phyloP scores from a whole-genome alignment of 78 protist genomes.

The Dictyostelium firmibasis region DNA sequence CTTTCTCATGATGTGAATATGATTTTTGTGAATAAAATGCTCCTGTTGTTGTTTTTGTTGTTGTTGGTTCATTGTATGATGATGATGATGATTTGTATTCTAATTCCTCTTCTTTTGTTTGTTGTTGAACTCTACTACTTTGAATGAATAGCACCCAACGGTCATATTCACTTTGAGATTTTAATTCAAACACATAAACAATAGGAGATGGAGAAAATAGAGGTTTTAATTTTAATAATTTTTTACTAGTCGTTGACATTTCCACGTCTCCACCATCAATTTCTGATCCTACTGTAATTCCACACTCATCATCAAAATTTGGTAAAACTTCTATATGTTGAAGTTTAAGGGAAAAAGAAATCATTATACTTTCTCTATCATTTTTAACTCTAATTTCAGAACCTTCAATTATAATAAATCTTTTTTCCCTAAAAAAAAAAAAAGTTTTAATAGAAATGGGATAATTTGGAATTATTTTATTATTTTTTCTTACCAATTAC shows the following conservation, averaged over 20 bases:
- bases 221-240: neutral
- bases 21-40: too few species aligned
- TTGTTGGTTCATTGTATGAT: neutral
- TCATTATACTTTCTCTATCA: neutral
- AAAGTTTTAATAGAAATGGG: neutral
- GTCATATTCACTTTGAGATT: neutral
- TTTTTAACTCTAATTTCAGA: neutral
- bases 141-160: neutral
- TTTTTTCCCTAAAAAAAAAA: neutral
- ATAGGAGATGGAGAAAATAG: neutral
- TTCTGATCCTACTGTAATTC: neutral
- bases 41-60: too few species aligned
- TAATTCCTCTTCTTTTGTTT: neutral
- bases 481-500: neutral
- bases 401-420: neutral
- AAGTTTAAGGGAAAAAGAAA: neutral
- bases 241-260: neutral
- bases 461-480: too few species aligned
- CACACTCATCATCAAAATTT: neutral
- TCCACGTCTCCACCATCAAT: neutral
- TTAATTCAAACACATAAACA: neutral
- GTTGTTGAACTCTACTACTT: neutral
- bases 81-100: neutral
- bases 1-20: neutral
- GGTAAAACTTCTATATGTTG: neutral